phyloP scores from a whole-genome alignment of 768 basidiomycete genomes.

The Pleurotus tuber-regium region DNA sequence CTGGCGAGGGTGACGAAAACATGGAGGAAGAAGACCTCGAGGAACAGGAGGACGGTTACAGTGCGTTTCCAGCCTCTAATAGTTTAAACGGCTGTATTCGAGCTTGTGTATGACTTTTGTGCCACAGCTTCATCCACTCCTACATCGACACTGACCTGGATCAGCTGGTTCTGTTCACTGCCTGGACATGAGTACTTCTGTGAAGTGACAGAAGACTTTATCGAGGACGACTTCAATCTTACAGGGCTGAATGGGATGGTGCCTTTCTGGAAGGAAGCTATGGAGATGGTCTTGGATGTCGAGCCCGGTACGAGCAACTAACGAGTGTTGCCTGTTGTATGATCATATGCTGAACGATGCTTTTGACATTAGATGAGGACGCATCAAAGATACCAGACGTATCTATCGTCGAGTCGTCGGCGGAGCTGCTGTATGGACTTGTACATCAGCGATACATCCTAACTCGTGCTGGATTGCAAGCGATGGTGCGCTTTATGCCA shows the following conservation, averaged over 20 bases:
- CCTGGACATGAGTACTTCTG: constrained; percentile 98
- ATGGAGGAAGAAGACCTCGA: constrained; percentile 73
- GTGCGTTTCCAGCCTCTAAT: constrained; percentile 61
- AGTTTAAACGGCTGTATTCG: no score
- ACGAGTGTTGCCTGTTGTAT: constrained; percentile 2
- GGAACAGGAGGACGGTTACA: constrained; percentile 74
- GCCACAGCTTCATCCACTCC: constrained; percentile 83
- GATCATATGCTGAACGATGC: no score
- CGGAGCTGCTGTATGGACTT: constrained; percentile 95
- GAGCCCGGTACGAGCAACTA: constrained; percentile 78
- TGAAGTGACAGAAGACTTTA: constrained; percentile 98
- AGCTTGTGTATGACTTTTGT: no score
- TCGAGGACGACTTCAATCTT: constrained; percentile 98
- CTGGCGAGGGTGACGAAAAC: constrained; percentile 66
- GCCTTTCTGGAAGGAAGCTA: constrained; percentile 99
- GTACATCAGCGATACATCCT: constrained; percentile 98
- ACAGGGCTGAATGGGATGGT: constrained; percentile 95
- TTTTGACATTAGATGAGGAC: constrained; percentile 72
- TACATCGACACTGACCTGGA: constrained; percentile 92
- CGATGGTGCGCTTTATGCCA: constrained; percentile 68
- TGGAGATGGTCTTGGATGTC: constrained; percentile 99
- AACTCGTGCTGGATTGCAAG: constrained; percentile 88
- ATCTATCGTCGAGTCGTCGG: constrained; percentile 96
- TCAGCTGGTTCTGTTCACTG: constrained; percentile 93
- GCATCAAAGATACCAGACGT: constrained; percentile 96